Base-by-base conservation (phyloP, 2,329 filamentous ascomycete species). In the Pezicula neosporulosa region DNA sequence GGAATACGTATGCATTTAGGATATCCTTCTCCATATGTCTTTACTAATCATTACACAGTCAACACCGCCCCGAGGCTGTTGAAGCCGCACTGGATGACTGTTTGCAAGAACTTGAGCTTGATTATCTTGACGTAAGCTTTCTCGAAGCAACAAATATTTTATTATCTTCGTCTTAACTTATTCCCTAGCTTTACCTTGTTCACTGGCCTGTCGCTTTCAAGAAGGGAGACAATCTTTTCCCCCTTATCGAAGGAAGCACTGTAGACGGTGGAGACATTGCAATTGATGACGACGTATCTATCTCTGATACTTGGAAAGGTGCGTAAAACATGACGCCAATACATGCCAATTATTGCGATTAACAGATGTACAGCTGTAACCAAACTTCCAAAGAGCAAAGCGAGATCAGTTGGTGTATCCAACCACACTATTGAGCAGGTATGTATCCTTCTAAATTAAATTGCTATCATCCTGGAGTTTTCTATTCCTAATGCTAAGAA, bases 381-480 rank as follows among this genome's bases (percentile, higher is more conserved):
- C 54, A 72, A 81, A 69, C 77, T 86, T 15, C 77, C 78, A 54
- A 80, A 76, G 59, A 74, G 72, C 58, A 86, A 86, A 68, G 81
- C 79, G 57, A 78, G 77, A 66, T 82, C 85, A 70, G 82, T 89
- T 60, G 86, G 85, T 65, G 84, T 90, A 57, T 88, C 85, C 68
- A 90, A 90, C 77, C 89, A 88, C 63, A 79, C 75, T 63, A 80
- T 87, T 66, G 77, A 79, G 68, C 68, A 72, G 58, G 55, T 57
- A 48, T 35, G 50, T 44, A 3, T 21, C 19, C 42, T 27, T 27
- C 10, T 19, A 39, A 8, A 39, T 16, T 4, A 21, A 21, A 21
- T 21, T 3, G 3, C 37, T 7, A 30, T 4, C 9, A 7, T 12
- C 2, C 9, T 30, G 10, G 8, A 5, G 28, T 9, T 3, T 39